phyloP scores from a whole-genome alignment of 352 stramenopile genomes.

The Pythium periplocum region DNA sequence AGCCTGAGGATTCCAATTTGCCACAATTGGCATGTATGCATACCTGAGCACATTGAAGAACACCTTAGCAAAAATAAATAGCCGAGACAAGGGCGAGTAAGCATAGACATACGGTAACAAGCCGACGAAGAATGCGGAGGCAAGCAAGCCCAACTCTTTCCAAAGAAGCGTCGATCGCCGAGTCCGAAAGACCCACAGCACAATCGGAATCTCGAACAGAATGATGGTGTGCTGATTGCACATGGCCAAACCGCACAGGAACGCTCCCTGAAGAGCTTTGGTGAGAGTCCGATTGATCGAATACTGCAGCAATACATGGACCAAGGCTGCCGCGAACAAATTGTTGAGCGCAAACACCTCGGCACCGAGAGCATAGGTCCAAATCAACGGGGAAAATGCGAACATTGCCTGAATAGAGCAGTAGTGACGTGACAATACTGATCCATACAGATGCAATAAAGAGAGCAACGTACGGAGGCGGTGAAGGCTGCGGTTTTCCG shows the following conservation, averaged over 20 bases:
- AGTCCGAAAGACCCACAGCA: constrained; percentile 68
- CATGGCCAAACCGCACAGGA: constrained; percentile 89
- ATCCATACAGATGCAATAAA: too few species aligned
- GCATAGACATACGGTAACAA: constrained; percentile 61
- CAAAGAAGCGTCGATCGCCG: constrained; percentile 24
- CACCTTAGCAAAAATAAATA: too few species aligned
- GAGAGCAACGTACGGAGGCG: constrained; percentile 30
- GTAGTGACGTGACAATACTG: background rate
- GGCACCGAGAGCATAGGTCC: constrained; percentile 91
- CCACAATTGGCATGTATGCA: constrained; percentile 78
- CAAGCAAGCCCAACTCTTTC: constrained; percentile 35
- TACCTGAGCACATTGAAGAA: constrained; percentile 18
- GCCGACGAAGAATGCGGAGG: constrained; percentile 62
- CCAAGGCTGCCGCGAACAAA: constrained; percentile 78
- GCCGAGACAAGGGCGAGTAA: too few species aligned
- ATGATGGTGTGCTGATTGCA: constrained; percentile 96
- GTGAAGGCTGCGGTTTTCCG: constrained; percentile 38
- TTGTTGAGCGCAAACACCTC: constrained; percentile 98
- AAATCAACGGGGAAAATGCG: constrained; percentile 91
- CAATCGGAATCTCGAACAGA: constrained; percentile 88
- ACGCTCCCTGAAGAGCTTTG: constrained; percentile 58
- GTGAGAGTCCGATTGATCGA: constrained; percentile 12
- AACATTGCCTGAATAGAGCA: constrained; percentile 52
- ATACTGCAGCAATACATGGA: constrained; percentile 63
- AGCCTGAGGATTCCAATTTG: constrained; percentile 55